A percentile compares a stretch with the other conserved stretches of the same genome.
Conservation (phyloP, 306 rosid genomes). For the Clitoria ternatea region DNA sequence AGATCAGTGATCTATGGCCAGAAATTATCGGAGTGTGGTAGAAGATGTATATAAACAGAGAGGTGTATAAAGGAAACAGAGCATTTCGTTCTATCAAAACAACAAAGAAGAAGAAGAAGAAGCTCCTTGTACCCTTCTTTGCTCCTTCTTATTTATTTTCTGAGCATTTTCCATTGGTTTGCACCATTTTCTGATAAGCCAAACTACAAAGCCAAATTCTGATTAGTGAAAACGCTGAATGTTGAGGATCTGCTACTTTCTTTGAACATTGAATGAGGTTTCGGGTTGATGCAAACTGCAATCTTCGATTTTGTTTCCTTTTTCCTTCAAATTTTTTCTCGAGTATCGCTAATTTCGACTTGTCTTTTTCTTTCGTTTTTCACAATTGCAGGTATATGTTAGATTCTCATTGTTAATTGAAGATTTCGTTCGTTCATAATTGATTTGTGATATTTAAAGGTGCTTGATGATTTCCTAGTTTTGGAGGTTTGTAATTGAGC, state of each 20-base stretch:
- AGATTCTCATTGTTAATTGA: conserved; percentile 10
- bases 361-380: conserved; percentile 11
- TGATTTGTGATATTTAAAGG: conserved; percentile 11
- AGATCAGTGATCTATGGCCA: conserved; percentile 44
- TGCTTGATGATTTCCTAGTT: conserved; percentile 6
- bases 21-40: conserved; percentile 22
- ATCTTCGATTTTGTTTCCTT: conserved; percentile 6
- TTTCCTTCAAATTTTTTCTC: not conserved
- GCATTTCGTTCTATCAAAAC: conserved; percentile 52
- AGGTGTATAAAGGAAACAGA: too few species aligned
- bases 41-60: conserved; percentile 48
- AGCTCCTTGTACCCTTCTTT: conserved; percentile 32
- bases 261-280: conserved; percentile 31
- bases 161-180: not conserved
- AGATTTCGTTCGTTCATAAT: conserved; percentile 30
- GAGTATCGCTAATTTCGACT: not conserved
- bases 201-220: conserved; percentile 11
- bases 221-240: conserved; percentile 32
- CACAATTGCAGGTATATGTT: conserved; percentile 31
- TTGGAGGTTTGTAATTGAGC: conserved; percentile 12
- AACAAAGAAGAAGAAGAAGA: conserved; percentile 15
- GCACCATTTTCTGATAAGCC: conserved; percentile 12
- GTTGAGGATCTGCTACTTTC: conserved; percentile 51
- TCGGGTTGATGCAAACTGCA: conserved; percentile 15
- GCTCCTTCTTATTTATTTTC: conserved; percentile 13